Conservation (phyloP, 2,329 filamentous ascomycete genomes). For the Fusarium pseudocircinatum region DNA sequence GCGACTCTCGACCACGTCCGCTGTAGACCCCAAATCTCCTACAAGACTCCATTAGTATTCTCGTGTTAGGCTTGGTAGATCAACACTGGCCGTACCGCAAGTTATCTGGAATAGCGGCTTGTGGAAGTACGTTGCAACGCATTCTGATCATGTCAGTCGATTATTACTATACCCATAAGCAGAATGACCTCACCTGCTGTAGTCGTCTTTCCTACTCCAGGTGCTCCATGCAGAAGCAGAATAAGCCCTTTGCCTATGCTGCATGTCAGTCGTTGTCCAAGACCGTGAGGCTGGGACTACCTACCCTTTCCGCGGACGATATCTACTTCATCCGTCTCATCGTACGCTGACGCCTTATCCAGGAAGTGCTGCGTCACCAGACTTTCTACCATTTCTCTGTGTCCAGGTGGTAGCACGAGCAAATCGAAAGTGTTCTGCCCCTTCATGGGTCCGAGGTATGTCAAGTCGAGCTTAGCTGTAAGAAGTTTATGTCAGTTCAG, state of each 20-base stretch:
- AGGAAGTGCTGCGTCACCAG: background rate
- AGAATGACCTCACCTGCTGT: conserved; percentile 4
- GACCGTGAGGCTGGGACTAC: too few relatives aligned
- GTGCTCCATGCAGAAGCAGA: conserved; percentile 7
- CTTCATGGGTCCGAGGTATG: background rate
- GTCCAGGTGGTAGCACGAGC: accelerated
- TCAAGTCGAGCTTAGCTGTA: background rate
- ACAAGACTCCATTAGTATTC: accelerated
- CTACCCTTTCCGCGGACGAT: background rate
- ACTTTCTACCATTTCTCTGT: background rate
- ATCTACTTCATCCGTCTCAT: background rate
- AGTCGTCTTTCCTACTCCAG: conserved; percentile 12
- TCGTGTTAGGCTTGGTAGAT: too few relatives aligned
- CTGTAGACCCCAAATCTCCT: background rate
- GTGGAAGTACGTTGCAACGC: conserved; percentile 10
- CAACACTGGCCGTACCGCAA: too few relatives aligned
- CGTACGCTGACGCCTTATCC: background rate
- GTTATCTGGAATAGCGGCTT: conserved; percentile 12
- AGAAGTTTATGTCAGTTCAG: accelerated
- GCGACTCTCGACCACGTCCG: background rate
- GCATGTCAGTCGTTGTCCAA: too few relatives aligned
- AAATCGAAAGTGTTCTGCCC: background rate
- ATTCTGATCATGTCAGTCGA: too few relatives aligned
- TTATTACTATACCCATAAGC: too few relatives aligned
- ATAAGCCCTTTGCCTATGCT: background rate